Evolutionary conservation across 2,329 filamentous ascomycete genomes (phyloP).

Genomic region (Monosporascus sp.): DNA sequence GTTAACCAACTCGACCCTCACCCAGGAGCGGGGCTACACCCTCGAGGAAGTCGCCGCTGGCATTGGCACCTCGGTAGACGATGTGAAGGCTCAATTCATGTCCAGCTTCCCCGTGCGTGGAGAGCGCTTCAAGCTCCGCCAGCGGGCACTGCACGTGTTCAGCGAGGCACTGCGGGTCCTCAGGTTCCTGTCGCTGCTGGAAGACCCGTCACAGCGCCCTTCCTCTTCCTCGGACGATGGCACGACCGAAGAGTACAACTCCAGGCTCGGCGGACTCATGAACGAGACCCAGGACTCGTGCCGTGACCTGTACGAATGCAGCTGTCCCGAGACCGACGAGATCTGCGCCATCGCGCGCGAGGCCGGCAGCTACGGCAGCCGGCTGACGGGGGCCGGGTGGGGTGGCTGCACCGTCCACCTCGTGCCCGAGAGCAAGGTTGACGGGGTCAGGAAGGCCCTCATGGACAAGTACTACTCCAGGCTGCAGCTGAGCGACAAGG

Average conservation of each 20-base stretch:
- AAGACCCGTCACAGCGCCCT: slow-evolving; percentile 38
- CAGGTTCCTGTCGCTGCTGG: slow-evolving; percentile 74
- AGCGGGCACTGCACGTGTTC: slow-evolving; percentile 88
- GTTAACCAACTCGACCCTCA: slow-evolving; percentile 65
- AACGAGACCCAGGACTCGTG: slow-evolving; percentile 89
- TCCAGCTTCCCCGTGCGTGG: slow-evolving; percentile 85
- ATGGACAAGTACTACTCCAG: slow-evolving; percentile 77
- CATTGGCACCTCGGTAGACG: slow-evolving; percentile 62
- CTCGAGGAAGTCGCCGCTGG: slow-evolving; percentile 74
- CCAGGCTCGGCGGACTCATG: slow-evolving; percentile 72
- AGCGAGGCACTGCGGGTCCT: slow-evolving; percentile 82
- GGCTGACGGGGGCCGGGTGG: slow-evolving; percentile 92
- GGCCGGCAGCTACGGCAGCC: slow-evolving; percentile 77
- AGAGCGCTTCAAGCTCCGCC: slow-evolving; percentile 78
- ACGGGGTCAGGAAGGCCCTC: slow-evolving; percentile 70
- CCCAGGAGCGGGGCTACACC: slow-evolving; percentile 79
- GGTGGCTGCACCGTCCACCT: slow-evolving; percentile 94
- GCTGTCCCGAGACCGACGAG: slow-evolving; percentile 85
- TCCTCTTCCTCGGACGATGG: slow-evolving; percentile 38
- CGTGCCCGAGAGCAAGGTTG: slow-evolving; percentile 77
- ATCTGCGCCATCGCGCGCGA: slow-evolving; percentile 74
- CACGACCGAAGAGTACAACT: slow-evolving; percentile 54
- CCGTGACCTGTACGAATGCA: slow-evolving; percentile 83
- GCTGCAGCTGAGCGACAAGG: slow-evolving; percentile 60
- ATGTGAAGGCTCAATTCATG: slow-evolving; percentile 74